These are phyloP conservation scores for Sporormia fimetaria DNA, from an alignment of 495 filamentous ascomycete genomes.

Conservation along the genomic window DNA sequence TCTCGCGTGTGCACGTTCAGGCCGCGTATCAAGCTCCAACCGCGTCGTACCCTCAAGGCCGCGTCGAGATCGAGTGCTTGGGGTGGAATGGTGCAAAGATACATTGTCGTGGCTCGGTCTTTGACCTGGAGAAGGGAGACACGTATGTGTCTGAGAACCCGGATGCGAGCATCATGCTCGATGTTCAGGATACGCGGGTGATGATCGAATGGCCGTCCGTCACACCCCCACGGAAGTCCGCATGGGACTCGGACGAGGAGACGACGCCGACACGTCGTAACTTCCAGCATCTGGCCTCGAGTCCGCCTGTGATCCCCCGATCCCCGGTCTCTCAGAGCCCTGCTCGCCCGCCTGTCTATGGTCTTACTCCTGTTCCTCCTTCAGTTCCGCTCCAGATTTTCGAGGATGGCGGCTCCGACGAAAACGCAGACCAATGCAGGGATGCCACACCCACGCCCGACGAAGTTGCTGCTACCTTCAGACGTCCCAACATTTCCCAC, in stretches of 20 bases:
- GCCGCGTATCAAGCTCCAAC: constrained; percentile 66
- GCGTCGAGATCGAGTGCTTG: constrained; percentile 75
- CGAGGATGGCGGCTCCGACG: constrained; percentile 42
- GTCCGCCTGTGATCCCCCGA: constrained; percentile 50
- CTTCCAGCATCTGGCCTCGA: constrained; percentile 40
- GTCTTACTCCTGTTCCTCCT: constrained; percentile 36
- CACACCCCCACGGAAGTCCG: constrained; percentile 42
- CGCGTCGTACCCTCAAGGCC: constrained; percentile 38
- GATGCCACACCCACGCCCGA: constrained; percentile 11
- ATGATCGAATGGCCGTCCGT: constrained; percentile 72
- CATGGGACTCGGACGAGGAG: constrained; percentile 46
- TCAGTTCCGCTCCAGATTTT: constrained; percentile 45
- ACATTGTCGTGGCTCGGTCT: constrained; percentile 80
- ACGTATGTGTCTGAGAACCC: constrained; percentile 85
- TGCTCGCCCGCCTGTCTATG: constrained; percentile 18
- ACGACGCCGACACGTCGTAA: constrained; percentile 36
- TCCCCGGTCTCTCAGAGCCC: constrained; percentile 23
- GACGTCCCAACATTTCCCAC: constrained; percentile 11
- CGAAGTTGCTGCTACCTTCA: constrained; percentile 15
- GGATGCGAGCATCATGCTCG: constrained; percentile 83
- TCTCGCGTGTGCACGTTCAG: constrained; percentile 86
- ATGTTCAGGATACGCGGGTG: constrained; percentile 86
- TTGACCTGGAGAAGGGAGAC: constrained; percentile 77
- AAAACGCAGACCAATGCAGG: constrained; percentile 16
- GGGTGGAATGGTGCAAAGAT: constrained; percentile 95